Evolutionary conservation across 345 rosid species (phyloP).

Genomic region (Eucalyptus regnans): DNA sequence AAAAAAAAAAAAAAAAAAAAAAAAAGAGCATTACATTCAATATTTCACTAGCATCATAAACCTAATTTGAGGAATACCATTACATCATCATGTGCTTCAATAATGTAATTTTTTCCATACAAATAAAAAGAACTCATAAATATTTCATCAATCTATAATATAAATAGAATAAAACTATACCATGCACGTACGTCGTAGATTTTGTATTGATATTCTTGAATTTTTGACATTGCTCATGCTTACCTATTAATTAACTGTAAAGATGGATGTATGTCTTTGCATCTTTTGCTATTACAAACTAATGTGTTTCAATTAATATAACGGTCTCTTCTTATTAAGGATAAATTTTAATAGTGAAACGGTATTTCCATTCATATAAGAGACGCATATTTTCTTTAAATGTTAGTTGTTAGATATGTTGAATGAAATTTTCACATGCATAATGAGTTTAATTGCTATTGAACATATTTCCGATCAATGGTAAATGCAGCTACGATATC

Average conservation of each 20-base stretch:
- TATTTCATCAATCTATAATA: background rate
- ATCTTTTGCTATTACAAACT: background rate
- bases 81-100: background rate
- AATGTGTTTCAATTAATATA: background rate
- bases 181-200: background rate
- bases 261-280: background rate
- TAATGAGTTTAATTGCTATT: background rate
- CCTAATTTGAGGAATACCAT: background rate
- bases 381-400: background rate
- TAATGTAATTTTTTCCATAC: no score
- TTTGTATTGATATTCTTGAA: background rate
- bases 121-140: background rate
- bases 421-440: background rate
- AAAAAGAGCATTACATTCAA: background rate
- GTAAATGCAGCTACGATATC: background rate
- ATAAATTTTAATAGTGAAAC: background rate
- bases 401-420: fast-evolving
- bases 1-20: no score
- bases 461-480: background rate
- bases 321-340: background rate
- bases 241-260: background rate
- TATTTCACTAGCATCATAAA: background rate
- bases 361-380: background rate
- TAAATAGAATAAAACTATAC: background rate
- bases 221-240: background rate